Base-by-base conservation (phyloP, 352 stramenopile genomes). In the Peronospora tabacina region DNA sequence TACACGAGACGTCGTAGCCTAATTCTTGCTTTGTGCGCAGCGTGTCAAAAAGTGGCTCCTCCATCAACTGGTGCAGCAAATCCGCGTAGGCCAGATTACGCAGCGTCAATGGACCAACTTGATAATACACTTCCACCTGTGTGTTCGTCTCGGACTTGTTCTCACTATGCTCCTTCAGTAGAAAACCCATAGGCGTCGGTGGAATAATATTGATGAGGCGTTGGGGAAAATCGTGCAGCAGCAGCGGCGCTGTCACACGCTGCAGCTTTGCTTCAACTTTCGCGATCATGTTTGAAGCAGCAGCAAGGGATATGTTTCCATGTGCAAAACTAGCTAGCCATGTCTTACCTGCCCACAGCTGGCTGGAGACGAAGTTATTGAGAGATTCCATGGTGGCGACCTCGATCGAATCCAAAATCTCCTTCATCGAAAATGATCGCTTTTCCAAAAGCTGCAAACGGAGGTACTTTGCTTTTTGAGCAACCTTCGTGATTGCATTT, bases 1-100 rank as follows among this genome's bases (percentile, higher is more conserved):
- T 87, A 55, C 85, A 95, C n/a, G 78, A 90, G 9, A 95, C 85
- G 26, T 90, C 80, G 62, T 95, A 95, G 2, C 84, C 85, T 3
- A 95, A 66, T 49, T 95, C 84, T 49, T 95, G 69, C 56, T 95
- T 94, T 1, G 85, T 95, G 20, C 85, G 77, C 17, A 95, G 56
- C 0, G 77, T 82, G 36, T 95, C 82, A 55, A 94, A 95, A 12
- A 95, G 58, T 19, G 85, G 85, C 45, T 95, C 85, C 36, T 90
- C 82, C 82, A 95, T 95, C 42, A 95, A 60, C 39, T 92, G 73
- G 43, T 94, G 78, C 8, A 95, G 55, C 53, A 95, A 60, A 41
- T 94, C 83, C 0, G 74, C 78, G 37, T 87, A 81, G n/a, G 81
- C 82, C 24, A 90, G 60, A 20, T 61, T 57, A 5, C 66, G 65